These are phyloP conservation scores for Thymus mandschuricus DNA, from an alignment of 257 asterid species.

Conservation along the genomic window DNA sequence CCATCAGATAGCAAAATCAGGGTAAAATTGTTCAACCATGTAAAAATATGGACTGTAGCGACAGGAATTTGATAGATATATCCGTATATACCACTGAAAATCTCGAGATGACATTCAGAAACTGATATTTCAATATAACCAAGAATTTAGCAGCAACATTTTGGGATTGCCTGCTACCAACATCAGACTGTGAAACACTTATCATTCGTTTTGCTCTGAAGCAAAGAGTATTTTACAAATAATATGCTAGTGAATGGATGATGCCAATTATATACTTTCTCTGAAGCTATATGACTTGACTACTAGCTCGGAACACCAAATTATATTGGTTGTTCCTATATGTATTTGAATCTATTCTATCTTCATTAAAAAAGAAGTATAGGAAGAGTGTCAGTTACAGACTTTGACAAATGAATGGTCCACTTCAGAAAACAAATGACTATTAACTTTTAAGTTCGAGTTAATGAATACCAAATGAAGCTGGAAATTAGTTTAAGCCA, in stretches of 20 bases:
- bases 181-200: slow-evolving; percentile 2
- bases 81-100: neutral
- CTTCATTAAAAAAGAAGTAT: neutral
- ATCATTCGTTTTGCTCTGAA: neutral
- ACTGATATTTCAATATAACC: neutral
- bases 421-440: neutral
- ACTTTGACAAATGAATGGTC: neutral
- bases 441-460: neutral
- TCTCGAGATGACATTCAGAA: slow-evolving; percentile 2
- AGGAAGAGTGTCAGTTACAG: slow-evolving; percentile 15
- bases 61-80: slow-evolving; percentile 27
- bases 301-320: neutral
- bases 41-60: slow-evolving; percentile 17
- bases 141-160: slow-evolving; percentile 9
- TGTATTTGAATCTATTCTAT: slow-evolving; percentile 3
- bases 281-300: neutral
- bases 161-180: neutral
- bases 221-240: neutral
- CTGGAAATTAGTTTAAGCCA: neutral
- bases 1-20: slow-evolving; percentile 33
- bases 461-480: slow-evolving; percentile 2
- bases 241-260: slow-evolving; percentile 1
- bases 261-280: neutral
- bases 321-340: slow-evolving; percentile 3
- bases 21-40: slow-evolving; percentile 16